A percentile compares a stretch with the other conserved stretches of the same genome.
Conservation (phyloP, 371 early-diverging fungal species). For the Lichtheimia ramosa region DNA sequence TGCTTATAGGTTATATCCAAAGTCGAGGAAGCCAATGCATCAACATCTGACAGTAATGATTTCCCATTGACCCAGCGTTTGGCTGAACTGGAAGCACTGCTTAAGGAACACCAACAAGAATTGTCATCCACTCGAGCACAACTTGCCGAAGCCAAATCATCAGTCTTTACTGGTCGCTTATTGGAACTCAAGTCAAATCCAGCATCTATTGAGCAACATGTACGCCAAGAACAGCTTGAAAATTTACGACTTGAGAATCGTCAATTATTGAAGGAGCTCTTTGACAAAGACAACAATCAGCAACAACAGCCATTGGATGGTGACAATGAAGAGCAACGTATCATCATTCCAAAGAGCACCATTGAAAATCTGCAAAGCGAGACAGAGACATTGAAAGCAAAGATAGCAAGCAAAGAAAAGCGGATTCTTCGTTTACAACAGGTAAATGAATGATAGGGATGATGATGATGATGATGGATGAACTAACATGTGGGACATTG, state of each 20-base stretch:
- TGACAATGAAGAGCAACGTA: conserved; percentile 1
- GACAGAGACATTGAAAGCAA: conserved; percentile 26
- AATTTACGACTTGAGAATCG: conserved; percentile 63
- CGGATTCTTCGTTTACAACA: conserved; percentile 66
- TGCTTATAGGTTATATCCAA: conserved; percentile 59
- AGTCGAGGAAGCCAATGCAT: conserved; percentile 44
- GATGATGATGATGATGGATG: too few relatives aligned
- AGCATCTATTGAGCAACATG: conserved; percentile 58
- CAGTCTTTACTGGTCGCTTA: conserved; percentile 38
- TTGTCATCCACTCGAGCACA: background rate
- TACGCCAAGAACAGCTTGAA: conserved; percentile 64
- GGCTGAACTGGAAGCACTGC: conserved; percentile 57
- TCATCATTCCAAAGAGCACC: conserved; percentile 53
- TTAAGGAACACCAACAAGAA: conserved; percentile 19
- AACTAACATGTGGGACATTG: too few relatives aligned
- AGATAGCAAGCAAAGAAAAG: conserved; percentile 56
- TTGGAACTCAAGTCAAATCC: conserved; percentile 78
- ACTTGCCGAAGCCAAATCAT: background rate
- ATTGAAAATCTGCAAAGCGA: conserved; percentile 60
- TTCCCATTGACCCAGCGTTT: conserved; percentile 59
- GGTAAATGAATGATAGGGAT: conserved; percentile 25
- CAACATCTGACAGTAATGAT: conserved; percentile 45
- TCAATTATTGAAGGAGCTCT: conserved; percentile 31
- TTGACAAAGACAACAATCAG: background rate
- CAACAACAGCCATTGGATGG: background rate